Evolutionary conservation across 345 rosid species (phyloP).

Genomic region (Salix arbutifolia): DNA sequence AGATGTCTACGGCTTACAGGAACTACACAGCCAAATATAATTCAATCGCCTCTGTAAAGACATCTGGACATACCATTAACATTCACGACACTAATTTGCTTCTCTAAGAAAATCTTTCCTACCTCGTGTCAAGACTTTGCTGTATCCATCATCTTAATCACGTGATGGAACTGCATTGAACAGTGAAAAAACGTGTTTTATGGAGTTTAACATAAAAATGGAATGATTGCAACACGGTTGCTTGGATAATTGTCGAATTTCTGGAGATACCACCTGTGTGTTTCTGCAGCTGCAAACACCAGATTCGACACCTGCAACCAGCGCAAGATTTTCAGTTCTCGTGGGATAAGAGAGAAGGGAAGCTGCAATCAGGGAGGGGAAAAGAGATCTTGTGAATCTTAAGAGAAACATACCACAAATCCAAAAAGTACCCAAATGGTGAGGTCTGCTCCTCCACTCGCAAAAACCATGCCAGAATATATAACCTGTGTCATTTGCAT

Average conservation of each 20-base stretch:
- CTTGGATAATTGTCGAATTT: slow-evolving; percentile 65
- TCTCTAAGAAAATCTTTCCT: background rate
- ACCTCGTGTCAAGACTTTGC: background rate
- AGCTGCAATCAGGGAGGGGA: background rate
- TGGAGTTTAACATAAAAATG: slow-evolving; percentile 33
- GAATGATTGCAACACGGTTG: slow-evolving; percentile 48
- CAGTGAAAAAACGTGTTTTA: background rate
- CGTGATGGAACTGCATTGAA: background rate
- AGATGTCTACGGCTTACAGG: background rate
- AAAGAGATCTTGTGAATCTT: background rate
- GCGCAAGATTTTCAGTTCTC: background rate
- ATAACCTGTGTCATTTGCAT: slow-evolving; percentile 45
- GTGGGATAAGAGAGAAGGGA: background rate
- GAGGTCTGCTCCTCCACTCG: slow-evolving; percentile 69
- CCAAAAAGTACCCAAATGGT: slow-evolving; percentile 56
- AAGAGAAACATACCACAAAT: slow-evolving; percentile 48
- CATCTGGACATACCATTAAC: background rate
- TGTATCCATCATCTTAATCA: background rate
- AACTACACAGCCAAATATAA: background rate
- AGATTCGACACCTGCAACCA: slow-evolving; percentile 62
- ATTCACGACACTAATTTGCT: background rate
- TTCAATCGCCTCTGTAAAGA: background rate
- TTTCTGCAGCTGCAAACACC: slow-evolving; percentile 57
- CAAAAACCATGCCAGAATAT: slow-evolving; percentile 57
- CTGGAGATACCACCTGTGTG: slow-evolving; percentile 61